Base-by-base conservation (phyloP, 2,329 filamentous ascomycete genomes). In the Cryphonectria naterciae region DNA sequence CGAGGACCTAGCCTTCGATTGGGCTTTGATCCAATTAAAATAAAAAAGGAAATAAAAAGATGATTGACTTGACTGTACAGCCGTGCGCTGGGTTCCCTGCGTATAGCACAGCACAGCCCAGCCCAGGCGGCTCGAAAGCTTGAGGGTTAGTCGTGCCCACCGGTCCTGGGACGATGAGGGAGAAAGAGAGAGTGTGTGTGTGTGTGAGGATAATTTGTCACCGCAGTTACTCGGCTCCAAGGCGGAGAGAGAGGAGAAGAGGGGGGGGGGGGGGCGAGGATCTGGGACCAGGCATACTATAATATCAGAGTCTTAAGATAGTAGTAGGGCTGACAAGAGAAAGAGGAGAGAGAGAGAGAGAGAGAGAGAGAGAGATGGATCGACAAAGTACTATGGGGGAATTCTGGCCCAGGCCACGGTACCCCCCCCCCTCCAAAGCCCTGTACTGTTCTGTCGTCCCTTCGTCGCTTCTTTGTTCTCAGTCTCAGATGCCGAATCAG, bases 401-500 rank as follows among this genome's bases (percentile, higher is more conserved):
- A 32, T 32, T 32, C 2, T 32, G 32, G 32, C 32, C 32, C 32
- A 32, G 32, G 32, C 32, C 32, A 32, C 32, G 32, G 3, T 32
- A 32, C 32, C 32, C 32, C 32, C 3, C 32, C 32, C 2, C 32
- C 32, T 32, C 32, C 37, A 39, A 39, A 10, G 11, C 37, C 37
- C 37, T 56, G 52, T 28, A 56, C 52, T 32, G 52, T 13, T 19
- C 32, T n/a, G 46, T n/a, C 46, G 19, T 22, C 0, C 19, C 4
- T 22, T 56, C 25, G 49, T 25, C 25, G 25, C 15, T 28, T 28
- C 54, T 58, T 58, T 58, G 25, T 58, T 58, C 28, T 28, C 28
- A 32, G 54, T 58, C 54, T 58, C 54, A 58, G 54, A 32, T 58
- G 54, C 54, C 54, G 54, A 11, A 58, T 58, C 54, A 32, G 54